These are phyloP conservation scores for Sporothrix luriei DNA, from an alignment of 2,329 filamentous ascomycete genomes.

Conservation along the genomic window DNA sequence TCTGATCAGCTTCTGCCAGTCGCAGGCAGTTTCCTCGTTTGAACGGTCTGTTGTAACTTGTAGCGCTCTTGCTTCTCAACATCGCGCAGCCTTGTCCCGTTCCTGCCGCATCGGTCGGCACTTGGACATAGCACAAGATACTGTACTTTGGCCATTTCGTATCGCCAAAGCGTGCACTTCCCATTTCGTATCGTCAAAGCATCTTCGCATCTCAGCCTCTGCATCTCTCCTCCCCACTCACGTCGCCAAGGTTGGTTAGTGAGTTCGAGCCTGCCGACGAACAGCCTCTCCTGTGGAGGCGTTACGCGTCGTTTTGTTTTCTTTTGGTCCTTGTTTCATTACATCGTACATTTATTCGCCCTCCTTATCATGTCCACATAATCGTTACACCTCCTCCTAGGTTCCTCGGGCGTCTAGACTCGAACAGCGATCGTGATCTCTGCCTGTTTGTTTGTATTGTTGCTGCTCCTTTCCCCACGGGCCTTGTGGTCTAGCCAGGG, in stretches of 20 bases:
- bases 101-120: no score
- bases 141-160: background rate
- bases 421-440: background rate
- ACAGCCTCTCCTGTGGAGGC: slow-evolving; percentile 26
- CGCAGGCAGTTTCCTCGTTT: no score
- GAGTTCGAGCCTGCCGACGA: slow-evolving; percentile 34
- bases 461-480: background rate
- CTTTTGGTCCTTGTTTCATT: background rate
- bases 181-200: background rate
- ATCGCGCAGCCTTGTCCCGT: no score
- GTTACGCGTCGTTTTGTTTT: slow-evolving; percentile 26
- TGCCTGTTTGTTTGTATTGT: background rate
- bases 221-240: background rate
- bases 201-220: background rate
- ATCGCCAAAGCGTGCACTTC: background rate
- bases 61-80: no score
- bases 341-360: background rate
- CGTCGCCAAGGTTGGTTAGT: background rate
- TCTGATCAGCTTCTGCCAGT: no score
- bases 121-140: background rate
- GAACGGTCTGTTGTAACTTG: no score
- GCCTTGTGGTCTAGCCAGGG: background rate
- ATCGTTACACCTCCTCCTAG: background rate
- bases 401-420: slow-evolving; percentile 15
- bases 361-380: background rate